Evolutionary conservation across 1,284 basidiomycete species (phyloP).

Genomic region (Ganoderma boninense): DNA sequence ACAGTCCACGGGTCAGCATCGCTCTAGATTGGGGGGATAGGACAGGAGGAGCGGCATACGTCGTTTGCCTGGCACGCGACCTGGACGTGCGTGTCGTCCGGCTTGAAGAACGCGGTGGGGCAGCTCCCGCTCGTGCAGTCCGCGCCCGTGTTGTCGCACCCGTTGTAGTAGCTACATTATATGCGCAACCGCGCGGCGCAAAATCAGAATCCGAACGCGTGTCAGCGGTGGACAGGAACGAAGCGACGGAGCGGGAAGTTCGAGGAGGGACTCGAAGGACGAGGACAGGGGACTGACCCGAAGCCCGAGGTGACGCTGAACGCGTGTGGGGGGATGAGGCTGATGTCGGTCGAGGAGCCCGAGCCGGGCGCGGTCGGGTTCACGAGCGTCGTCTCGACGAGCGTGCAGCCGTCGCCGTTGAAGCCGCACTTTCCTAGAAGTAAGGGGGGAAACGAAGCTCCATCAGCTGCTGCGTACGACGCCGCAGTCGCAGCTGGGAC

Average conservation of each 20-base stretch:
- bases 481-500: neutral
- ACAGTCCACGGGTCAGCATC: neutral
- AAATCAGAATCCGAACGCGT: no score
- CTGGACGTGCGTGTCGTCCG: constrained; percentile 52
- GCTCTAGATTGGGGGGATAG: no score
- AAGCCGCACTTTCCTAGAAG: constrained; percentile 41
- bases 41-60: constrained; percentile 19
- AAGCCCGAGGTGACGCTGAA: constrained; percentile 45
- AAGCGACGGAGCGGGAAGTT: neutral
- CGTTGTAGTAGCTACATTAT: constrained; percentile 34
- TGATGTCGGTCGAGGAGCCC: constrained; percentile 53
- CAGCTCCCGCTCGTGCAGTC: constrained; percentile 35
- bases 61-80: constrained; percentile 44
- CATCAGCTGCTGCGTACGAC: no score
- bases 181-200: no score
- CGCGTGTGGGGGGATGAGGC: constrained; percentile 50
- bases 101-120: constrained; percentile 47
- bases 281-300: constrained; percentile 2
- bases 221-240: no score
- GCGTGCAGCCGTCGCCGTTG: constrained; percentile 54
- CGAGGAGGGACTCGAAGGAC: no score
- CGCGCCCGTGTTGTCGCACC: constrained; percentile 44
- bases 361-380: constrained; percentile 50
- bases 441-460: no score
- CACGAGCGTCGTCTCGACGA: constrained; percentile 53